These are phyloP conservation scores for Nicotiana undulata DNA, from an alignment of 257 asterid genomes.

Conservation along the genomic window DNA sequence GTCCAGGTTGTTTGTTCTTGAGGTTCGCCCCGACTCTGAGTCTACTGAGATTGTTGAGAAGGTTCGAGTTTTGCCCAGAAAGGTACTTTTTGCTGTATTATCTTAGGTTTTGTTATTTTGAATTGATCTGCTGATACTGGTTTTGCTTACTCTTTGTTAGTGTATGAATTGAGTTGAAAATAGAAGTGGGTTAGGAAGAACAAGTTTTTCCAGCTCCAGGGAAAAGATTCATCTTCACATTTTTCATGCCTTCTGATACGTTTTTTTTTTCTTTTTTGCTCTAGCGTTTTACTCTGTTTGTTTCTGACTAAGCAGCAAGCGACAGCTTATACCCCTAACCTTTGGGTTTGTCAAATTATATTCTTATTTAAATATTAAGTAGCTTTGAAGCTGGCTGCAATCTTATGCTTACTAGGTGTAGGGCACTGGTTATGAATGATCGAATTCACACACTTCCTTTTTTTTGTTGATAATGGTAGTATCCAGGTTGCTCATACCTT, in stretches of 20 bases:
- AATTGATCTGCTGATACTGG: background rate
- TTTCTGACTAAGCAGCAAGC: background rate
- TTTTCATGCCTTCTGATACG: background rate
- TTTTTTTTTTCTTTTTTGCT: background rate
- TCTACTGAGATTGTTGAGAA: constrained; percentile 64
- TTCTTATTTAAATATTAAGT: background rate
- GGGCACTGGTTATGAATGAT: background rate
- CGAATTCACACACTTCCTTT: background rate
- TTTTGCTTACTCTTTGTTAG: background rate
- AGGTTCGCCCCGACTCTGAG: constrained; percentile 52
- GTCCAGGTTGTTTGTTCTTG: constrained; percentile 67
- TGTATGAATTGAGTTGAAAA: background rate
- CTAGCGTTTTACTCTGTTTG: background rate
- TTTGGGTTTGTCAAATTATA: background rate
- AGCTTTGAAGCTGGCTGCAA: background rate
- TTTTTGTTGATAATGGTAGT: background rate
- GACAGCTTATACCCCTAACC: background rate
- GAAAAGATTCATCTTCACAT: background rate
- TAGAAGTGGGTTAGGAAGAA: background rate
- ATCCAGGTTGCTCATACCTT: background rate
- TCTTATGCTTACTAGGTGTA: background rate
- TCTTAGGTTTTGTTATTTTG: background rate
- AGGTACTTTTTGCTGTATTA: constrained; percentile 27
- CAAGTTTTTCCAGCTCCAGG: background rate
- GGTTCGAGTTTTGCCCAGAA: constrained; percentile 81